Evolutionary conservation across 2,329 filamentous ascomycete genomes (phyloP), one percentile per base, ranked within the genome.

Genomic region (Chaetomiaceae sp.): DNA sequence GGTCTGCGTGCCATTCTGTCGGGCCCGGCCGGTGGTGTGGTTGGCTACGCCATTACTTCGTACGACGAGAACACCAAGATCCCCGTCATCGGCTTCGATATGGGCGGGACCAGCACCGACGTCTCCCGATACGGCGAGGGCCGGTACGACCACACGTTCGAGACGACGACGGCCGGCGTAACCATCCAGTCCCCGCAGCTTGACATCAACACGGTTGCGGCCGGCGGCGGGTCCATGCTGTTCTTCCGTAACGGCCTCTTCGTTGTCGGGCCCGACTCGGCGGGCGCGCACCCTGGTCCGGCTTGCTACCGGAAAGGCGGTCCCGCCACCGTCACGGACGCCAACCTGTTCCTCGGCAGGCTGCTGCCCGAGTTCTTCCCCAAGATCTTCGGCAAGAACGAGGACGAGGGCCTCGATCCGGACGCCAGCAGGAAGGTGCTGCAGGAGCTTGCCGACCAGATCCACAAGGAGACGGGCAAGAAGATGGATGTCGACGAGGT

Each of bases 201-300:
- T 0, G 89, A 95, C 60, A 95, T 95, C 68, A 95, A 95, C 65
- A 96, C 90, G 0, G 90, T 96, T 1, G 90, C 90, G 6, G 90
- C 90, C 3, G 90, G 90, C 38, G 90, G 90, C 52, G 88, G 88
- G 6, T 91, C 86, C 1, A 75, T 84, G 24, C 72, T 96, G 3
- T 93, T 94, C 66, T 95, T 88, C 76, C 81, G 79, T 52, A 95
- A 95, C 54, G 89, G 90, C 1, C 71, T 96, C 0, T 95, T 96
- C 55, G 85, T 90, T 0, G 89, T 95, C 3, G 90, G 90, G 0
- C 90, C 90, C 0, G 88, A 95, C 60, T 93, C 86, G 6, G 90
- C 89, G 1, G 84, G 87, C 24, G 89, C 90, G 2, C 88, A 95
- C 58, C 90, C 90, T 0, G 90, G 90, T 0, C 90, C 90, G 9